Percentiles rank a stretch among this genome's conserved stretches.
Evolutionary conservation across 129 eudicot genomes (phyloP).

Genomic region (Artemisia tridentata): DNA sequence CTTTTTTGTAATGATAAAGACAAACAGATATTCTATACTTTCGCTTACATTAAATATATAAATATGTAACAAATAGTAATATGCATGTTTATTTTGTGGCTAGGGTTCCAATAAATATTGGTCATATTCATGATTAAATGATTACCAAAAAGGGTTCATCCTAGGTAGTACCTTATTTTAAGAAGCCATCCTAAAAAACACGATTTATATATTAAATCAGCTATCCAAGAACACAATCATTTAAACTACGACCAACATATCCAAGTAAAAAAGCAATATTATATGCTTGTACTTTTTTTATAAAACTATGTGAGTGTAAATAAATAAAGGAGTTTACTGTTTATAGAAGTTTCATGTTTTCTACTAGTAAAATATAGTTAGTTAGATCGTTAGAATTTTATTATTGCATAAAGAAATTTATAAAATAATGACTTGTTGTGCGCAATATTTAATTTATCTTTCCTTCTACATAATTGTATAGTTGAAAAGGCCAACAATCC

Average conservation of each 20-base stretch:
- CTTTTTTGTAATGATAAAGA: neutral
- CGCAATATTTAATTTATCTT: neutral
- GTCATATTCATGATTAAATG: conserved; percentile 18
- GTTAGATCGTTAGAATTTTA: conserved; percentile 8
- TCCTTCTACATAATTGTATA: conserved; percentile 1
- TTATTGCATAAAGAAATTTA: neutral
- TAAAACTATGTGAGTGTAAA: conserved; percentile 5
- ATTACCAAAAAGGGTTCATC: conserved; percentile 30
- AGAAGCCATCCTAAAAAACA: conserved; percentile 17
- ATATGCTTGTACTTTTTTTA: conserved; percentile 8
- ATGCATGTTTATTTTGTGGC: conserved; percentile 31
- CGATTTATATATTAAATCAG: neutral
- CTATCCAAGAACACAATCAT: conserved; percentile 24
- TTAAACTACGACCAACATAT: conserved; percentile 25
- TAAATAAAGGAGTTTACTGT: conserved; percentile 13
- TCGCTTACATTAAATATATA: neutral
- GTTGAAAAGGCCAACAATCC: conserved; percentile 21
- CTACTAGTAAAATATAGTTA: conserved; percentile 26
- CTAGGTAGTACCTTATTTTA: conserved; percentile 34
- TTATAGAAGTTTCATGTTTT: conserved; percentile 14
- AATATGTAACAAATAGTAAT: conserved; percentile 15
- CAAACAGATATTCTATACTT: conserved; percentile 10
- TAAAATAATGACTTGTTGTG: conserved; percentile 6
- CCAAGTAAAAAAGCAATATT: conserved; percentile 14
- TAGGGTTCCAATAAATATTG: conserved; percentile 15